These are phyloP conservation scores for Prunus fruticosa DNA, from an alignment of 306 rosid genomes.

Conservation along the genomic window DNA sequence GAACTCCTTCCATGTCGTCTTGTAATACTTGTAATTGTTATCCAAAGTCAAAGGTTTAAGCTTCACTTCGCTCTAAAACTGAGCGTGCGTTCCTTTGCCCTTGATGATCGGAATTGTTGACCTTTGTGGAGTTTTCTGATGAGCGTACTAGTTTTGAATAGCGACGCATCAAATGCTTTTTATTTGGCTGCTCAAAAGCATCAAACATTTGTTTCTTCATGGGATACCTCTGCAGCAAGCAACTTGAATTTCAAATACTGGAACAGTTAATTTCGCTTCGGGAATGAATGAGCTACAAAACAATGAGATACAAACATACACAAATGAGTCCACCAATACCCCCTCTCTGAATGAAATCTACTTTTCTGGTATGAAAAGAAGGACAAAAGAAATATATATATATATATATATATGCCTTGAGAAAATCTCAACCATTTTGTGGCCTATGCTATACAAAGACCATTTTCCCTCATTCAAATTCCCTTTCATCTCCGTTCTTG, in stretches of 20 bases:
- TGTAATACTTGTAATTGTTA: background rate
- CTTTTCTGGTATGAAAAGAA: background rate
- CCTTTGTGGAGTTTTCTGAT: too few relatives aligned
- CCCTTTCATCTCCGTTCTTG: conserved; percentile 59
- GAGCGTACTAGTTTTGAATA: too few relatives aligned
- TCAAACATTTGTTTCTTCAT: too few relatives aligned
- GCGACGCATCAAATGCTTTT: too few relatives aligned
- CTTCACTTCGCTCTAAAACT: too few relatives aligned
- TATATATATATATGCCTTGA: background rate
- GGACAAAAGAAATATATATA: background rate
- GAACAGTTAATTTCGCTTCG: too few relatives aligned
- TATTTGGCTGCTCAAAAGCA: too few relatives aligned
- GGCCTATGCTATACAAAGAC: conserved; percentile 27
- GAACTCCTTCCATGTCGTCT: background rate
- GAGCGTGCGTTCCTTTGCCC: too few relatives aligned
- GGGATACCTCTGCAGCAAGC: too few relatives aligned
- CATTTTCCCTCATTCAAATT: conserved; percentile 49
- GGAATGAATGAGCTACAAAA: conserved; percentile 17
- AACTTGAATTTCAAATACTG: too few relatives aligned
- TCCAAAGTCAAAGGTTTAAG: too few relatives aligned
- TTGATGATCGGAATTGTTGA: too few relatives aligned
- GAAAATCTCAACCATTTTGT: conserved; percentile 16
- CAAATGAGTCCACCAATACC: background rate
- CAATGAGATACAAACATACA: conserved; percentile 13
- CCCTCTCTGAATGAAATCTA: conserved; percentile 7